These are phyloP conservation scores for Lineolata rhizophorae DNA, from an alignment of 495 filamentous ascomycete species.

Conservation along the genomic window DNA sequence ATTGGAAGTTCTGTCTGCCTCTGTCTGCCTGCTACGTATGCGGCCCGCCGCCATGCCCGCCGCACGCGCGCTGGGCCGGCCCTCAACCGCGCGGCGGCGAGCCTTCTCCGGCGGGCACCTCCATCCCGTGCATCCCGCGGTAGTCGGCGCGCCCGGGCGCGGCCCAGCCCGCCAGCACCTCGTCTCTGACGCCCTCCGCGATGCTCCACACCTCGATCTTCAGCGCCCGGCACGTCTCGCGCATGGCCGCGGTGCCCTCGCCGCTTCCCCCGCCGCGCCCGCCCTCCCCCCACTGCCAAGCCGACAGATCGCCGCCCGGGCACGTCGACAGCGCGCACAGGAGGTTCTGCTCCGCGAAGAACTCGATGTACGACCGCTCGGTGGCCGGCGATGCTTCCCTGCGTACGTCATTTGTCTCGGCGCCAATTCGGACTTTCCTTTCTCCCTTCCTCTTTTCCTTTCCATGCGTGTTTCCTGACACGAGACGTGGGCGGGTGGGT, in stretches of 20 bases:
- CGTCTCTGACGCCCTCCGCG: constrained; percentile 19
- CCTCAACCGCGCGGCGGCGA: neutral
- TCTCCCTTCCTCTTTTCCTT: too few relatives aligned
- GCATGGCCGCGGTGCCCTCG: constrained; percentile 33
- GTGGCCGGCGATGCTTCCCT: constrained; percentile 42
- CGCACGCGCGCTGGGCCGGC: too few relatives aligned
- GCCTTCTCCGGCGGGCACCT: constrained; percentile 15
- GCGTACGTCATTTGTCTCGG: neutral
- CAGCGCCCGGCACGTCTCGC: constrained; percentile 48
- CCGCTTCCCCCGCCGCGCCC: constrained; percentile 29
- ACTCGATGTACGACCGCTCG: constrained; percentile 45
- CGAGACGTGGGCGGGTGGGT: too few relatives aligned
- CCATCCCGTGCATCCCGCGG: constrained; percentile 44
- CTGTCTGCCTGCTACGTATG: too few relatives aligned
- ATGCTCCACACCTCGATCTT: constrained; percentile 48
- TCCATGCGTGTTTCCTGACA: too few relatives aligned
- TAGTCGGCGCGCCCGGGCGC: constrained; percentile 34
- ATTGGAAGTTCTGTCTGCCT: too few relatives aligned
- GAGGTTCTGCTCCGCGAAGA: constrained; percentile 55
- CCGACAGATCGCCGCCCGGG: constrained; percentile 41
- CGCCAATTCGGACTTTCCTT: too few relatives aligned
- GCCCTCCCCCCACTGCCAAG: constrained; percentile 50
- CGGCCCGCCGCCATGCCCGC: too few relatives aligned
- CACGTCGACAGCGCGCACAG: constrained; percentile 50
- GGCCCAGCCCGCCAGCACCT: constrained; percentile 37